Evolutionary conservation across 371 early-diverging fungal genomes (phyloP), one percentile per base, ranked within the genome.

Genomic region (Mortierella sp.): DNA sequence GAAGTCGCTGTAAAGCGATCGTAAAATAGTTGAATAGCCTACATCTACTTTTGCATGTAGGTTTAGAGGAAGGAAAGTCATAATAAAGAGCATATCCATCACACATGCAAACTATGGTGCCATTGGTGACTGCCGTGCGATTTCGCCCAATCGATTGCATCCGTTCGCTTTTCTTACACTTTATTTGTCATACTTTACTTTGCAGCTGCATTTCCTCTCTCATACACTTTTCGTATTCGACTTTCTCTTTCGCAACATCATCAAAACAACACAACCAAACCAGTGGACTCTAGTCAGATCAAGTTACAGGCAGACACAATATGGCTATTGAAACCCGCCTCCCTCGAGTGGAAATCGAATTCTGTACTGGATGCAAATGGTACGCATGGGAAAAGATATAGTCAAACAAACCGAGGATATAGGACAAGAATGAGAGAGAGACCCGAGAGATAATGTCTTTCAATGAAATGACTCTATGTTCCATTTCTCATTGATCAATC

Each of bases 281-380:
- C 51, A 51, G 51, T 51, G n/a, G 51, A 51, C 51, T 4, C 16
- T 16, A 43, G 43, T 16, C 16, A 20, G 20, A 52, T 52, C 52
- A 22, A 52, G n/a, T 43, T 43, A 43, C 52, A 22, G 52, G n/a
- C 20, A 22, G 24, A 9, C 52, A 52, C 52, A 22, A 52, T 24
- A 79, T 75, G 75, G 11, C 75, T 24, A 71, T 79, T 35, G 79
- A 74, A 54, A 75, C 49, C 74, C 70, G 79, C 14, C 67, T 51
- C 28, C 87, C 88, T 18, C 81, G 89, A 60, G 84, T 89, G 8
- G 88, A 86, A 70, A 88, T 89, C 60, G 87, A 87, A 64, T 89
- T 84, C 68, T 89, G 89, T 70, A 87, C 85, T 12, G 81, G 84
- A 61, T 89, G 89, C 66, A 83, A 86, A 67, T 88, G 86, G 86